Evolutionary conservation across 2,329 filamentous ascomycete species (phyloP).

Genomic region (Scedosporium apiospermum): DNA sequence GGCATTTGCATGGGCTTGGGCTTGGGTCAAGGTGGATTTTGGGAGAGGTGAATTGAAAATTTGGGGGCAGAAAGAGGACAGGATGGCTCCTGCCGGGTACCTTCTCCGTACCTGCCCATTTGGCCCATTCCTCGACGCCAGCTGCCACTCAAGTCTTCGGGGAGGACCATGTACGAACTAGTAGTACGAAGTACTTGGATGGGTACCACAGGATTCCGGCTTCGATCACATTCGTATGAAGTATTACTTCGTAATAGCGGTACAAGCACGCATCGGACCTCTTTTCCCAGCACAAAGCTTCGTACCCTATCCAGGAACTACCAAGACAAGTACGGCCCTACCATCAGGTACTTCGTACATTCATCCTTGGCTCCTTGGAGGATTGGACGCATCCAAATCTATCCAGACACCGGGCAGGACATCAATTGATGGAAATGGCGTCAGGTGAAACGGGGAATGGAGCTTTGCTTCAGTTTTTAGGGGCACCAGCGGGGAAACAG

Average conservation of each 20-base stretch:
- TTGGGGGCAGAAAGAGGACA: neutral
- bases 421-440: neutral
- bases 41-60: neutral
- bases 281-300: neutral
- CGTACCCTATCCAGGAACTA: neutral
- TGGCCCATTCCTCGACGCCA: neutral
- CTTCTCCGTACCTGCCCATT: neutral
- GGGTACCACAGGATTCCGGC: neutral
- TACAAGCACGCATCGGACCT: neutral
- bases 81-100: neutral
- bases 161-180: neutral
- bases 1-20: neutral
- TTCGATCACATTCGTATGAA: neutral
- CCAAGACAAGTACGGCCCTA: neutral
- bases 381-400: neutral
- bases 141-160: neutral
- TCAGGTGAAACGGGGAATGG: neutral
- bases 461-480: neutral
- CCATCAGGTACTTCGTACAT: neutral
- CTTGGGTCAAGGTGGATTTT: neutral
- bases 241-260: neutral
- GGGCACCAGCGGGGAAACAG: neutral
- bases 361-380: neutral
- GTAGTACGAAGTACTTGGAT: neutral
- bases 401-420: neutral